phyloP scores from a whole-genome alignment of 768 basidiomycete genomes.

The Collybiopsis confluens region DNA sequence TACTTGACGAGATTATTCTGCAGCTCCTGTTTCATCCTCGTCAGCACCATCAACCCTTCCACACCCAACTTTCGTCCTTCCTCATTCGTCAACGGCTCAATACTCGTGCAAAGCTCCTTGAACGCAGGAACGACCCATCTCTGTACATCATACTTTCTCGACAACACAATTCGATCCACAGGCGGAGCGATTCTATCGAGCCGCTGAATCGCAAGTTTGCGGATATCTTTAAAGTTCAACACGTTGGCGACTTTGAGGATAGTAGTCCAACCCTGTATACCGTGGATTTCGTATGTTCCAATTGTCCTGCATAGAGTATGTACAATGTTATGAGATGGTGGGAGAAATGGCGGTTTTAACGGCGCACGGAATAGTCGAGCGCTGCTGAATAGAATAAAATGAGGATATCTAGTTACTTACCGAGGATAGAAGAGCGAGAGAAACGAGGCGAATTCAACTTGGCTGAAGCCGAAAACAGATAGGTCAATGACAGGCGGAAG shows the following conservation, averaged over 20 bases:
- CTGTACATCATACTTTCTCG: neutral
- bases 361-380: too few species aligned
- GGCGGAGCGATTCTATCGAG: neutral
- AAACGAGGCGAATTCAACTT: neutral
- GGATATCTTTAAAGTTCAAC: neutral
- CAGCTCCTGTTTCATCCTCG: constrained; percentile 3
- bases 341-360: too few species aligned
- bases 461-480: neutral
- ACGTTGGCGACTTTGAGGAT: neutral
- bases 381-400: too few species aligned
- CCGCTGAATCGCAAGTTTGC: neutral
- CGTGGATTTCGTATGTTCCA: neutral
- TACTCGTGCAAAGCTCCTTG: neutral
- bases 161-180: neutral
- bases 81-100: neutral
- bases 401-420: too few species aligned
- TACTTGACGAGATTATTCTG: neutral
- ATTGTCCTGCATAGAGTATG: neutral
- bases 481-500: neutral
- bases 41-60: neutral
- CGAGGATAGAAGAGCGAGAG: neutral
- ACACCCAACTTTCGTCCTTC: neutral
- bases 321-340: too few species aligned
- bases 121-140: neutral
- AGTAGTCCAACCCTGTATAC: neutral